These are phyloP conservation scores for Penicillium sp. DNA, from an alignment of 2,329 filamentous ascomycete genomes.

Conservation along the genomic window DNA sequence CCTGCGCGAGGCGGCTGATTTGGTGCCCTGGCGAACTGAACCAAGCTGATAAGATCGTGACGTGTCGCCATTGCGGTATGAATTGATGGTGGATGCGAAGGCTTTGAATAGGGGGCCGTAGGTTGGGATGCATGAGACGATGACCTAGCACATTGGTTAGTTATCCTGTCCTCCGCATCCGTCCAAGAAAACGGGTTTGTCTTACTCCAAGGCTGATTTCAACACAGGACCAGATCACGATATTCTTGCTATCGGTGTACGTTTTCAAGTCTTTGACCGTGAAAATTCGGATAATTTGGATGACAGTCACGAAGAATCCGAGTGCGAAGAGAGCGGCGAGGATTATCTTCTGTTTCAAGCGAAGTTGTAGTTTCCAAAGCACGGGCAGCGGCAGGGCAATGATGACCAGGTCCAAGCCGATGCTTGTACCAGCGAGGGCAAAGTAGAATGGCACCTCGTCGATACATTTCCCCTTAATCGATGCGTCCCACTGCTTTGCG, in stretches of 20 bases:
- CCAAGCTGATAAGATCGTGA: not conserved
- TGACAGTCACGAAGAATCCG: not conserved
- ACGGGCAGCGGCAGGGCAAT: not conserved
- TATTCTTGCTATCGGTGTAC: constrained; percentile 48
- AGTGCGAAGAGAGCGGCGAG: not conserved
- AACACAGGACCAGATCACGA: constrained; percentile 52
- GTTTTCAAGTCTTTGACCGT: constrained; percentile 50
- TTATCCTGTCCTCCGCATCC: too few relatives aligned
- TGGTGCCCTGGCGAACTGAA: not conserved
- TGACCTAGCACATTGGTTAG: not conserved
- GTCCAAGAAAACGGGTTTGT: not conserved
- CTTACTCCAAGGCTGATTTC: constrained; percentile 48
- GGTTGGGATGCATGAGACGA: not conserved
- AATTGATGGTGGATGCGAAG: not conserved
- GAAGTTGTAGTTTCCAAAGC: not conserved
- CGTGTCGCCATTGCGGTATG: not conserved
- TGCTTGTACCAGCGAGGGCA: not conserved
- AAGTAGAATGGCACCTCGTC: not conserved
- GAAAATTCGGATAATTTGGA: constrained; percentile 16
- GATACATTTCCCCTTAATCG: not conserved
- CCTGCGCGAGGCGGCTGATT: not conserved
- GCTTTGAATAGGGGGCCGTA: not conserved
- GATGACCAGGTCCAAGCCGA: not conserved
- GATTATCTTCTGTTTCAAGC: not conserved
- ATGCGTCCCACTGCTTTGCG: not conserved